These are phyloP conservation scores for Puccinia hordei DNA, from an alignment of 1,284 basidiomycete species.

Conservation along the genomic window DNA sequence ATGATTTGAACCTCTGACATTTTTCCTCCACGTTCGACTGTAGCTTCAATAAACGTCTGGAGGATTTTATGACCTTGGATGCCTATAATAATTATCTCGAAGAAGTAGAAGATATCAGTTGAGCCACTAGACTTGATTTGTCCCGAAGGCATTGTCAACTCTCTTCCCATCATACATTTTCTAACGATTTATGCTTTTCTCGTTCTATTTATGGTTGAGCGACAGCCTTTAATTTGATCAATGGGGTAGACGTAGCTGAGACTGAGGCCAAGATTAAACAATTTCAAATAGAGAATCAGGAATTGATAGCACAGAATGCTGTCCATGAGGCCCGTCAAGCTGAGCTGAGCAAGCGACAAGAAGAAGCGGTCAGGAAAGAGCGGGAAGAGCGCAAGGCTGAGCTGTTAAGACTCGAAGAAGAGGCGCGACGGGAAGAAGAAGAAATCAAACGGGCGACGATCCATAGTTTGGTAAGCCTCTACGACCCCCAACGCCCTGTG, in stretches of 20 bases:
- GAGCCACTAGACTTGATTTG: slow-evolving; percentile 57
- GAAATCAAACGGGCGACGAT: slow-evolving; percentile 45
- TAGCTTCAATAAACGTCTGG: slow-evolving; percentile 88
- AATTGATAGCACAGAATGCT: slow-evolving; percentile 74
- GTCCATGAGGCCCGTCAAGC: slow-evolving; percentile 75
- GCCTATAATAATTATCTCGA: slow-evolving; percentile 97
- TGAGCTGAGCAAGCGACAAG: slow-evolving; percentile 70
- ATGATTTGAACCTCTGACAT: neutral
- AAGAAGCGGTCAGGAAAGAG: slow-evolving; percentile 64
- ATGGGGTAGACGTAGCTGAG: slow-evolving; percentile 79
- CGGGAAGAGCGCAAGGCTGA: slow-evolving; percentile 46
- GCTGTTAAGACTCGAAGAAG: slow-evolving; percentile 43
- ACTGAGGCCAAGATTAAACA: slow-evolving; percentile 81
- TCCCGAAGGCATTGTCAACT: neutral
- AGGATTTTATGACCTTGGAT: slow-evolving; percentile 80
- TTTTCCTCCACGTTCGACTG: neutral
- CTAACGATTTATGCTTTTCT: slow-evolving; percentile 7
- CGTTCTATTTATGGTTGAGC: neutral
- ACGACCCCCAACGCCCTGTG: neutral
- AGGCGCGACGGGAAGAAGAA: slow-evolving; percentile 43
- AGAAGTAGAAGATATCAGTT: slow-evolving; percentile 91
- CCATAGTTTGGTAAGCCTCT: slow-evolving; percentile 36
- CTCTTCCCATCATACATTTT: neutral
- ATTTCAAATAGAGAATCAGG: slow-evolving; percentile 78
- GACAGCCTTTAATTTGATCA: slow-evolving; percentile 90